Conservation (phyloP, 75 land plant genomes). For the Azolla pinnata region DNA sequence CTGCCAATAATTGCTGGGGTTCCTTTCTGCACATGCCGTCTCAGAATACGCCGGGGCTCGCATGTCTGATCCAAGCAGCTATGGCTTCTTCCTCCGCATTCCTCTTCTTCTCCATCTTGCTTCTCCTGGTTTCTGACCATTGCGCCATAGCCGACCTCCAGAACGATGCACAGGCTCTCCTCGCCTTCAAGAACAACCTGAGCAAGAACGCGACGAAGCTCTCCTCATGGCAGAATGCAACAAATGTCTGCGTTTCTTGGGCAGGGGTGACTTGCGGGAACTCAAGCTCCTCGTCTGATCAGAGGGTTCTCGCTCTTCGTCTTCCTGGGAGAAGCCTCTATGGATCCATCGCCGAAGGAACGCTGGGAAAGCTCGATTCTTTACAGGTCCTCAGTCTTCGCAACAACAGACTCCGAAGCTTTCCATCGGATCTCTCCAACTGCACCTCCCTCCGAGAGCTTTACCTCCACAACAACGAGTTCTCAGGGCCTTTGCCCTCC, state of each 20-base stretch:
- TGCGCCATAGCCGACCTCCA: neutral
- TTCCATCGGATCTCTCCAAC: slow-evolving; percentile 43
- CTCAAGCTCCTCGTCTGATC: slow-evolving; percentile 29
- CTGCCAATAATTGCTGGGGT: no score
- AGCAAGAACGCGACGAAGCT: slow-evolving; percentile 18
- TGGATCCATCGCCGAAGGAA: slow-evolving; percentile 25
- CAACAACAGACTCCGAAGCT: slow-evolving; percentile 38
- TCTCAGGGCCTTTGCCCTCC: slow-evolving; percentile 47
- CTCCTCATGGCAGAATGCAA: slow-evolving; percentile 12
- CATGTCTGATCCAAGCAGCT: no score
- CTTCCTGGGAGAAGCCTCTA: slow-evolving; percentile 71
- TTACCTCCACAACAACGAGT: slow-evolving; percentile 38
- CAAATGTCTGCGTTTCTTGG: slow-evolving; percentile 19
- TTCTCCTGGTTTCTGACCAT: neutral
- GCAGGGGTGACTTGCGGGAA: slow-evolving; percentile 38
- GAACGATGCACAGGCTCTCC: slow-evolving; percentile 26
- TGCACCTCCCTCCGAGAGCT: slow-evolving; percentile 34
- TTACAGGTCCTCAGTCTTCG: slow-evolving; percentile 45
- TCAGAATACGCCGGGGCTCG: no score
- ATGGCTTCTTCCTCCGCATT: no score
- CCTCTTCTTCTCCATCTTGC: neutral
- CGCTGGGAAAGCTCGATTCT: slow-evolving; percentile 39
- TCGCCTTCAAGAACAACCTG: slow-evolving; percentile 7
- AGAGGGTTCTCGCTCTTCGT: slow-evolving; percentile 28
- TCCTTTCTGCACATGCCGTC: neutral